Percentiles rank a stretch among this genome's conserved stretches.
phyloP scores from a whole-genome alignment of 2,329 filamentous ascomycete genomes.

The Thermothelomyces thermophilus region DNA sequence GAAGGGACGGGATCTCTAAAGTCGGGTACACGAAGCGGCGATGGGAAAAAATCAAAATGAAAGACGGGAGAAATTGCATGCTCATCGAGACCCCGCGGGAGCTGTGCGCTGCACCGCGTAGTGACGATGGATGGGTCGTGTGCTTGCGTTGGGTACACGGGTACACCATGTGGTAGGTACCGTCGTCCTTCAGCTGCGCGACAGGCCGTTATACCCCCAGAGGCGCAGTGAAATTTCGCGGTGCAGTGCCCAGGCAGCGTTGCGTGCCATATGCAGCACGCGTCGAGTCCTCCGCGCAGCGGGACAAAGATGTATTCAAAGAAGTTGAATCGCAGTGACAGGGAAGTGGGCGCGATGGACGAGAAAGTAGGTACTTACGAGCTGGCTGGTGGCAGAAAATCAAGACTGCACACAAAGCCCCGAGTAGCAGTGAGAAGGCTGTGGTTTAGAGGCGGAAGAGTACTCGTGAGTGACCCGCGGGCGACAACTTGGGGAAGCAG shows the following conservation, averaged over 20 bases:
- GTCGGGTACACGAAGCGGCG: not conserved
- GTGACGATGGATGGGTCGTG: too few relatives aligned
- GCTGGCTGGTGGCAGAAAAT: slow-evolving; percentile 9
- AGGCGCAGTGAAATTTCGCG: slow-evolving; percentile 5
- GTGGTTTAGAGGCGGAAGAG: slow-evolving; percentile 15
- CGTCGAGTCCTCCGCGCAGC: slow-evolving; percentile 14
- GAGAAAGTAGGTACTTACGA: slow-evolving; percentile 24
- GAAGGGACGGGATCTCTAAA: not conserved
- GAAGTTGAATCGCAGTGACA: not conserved
- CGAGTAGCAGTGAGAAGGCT: slow-evolving; percentile 15
- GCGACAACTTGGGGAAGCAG: slow-evolving; percentile 20
- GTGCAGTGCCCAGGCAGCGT: not conserved
- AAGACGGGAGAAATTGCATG: not conserved
- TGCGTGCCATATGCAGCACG: slow-evolving; percentile 19
- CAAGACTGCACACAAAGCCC: slow-evolving; percentile 21
- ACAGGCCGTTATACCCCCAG: slow-evolving; percentile 1
- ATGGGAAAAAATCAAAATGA: not conserved
- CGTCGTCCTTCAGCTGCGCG: slow-evolving; percentile 1
- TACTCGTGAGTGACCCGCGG: slow-evolving; percentile 24
- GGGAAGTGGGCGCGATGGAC: not conserved
- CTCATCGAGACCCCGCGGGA: not conserved
- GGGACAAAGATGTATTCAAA: not conserved
- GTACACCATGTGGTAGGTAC: not conserved
- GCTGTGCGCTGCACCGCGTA: too few relatives aligned
- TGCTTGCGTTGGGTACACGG: not conserved